These are phyloP conservation scores for Malus sieversii DNA, from an alignment of 306 rosid species.

Conservation along the genomic window DNA sequence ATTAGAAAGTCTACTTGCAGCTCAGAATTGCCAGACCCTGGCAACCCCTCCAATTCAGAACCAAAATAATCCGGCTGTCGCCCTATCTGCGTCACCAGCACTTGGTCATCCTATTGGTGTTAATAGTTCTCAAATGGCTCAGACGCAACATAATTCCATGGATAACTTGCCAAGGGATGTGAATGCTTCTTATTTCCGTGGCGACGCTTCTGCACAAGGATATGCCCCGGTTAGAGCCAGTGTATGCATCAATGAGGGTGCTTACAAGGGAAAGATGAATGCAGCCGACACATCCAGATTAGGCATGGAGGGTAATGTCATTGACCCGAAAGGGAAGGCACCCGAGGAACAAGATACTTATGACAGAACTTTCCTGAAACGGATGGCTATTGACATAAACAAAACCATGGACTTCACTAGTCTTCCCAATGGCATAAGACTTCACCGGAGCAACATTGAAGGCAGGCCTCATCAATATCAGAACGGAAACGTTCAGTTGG, in stretches of 20 bases:
- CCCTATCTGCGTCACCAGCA: not conserved
- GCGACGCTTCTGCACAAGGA: conserved; percentile 8
- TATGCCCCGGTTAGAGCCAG: not conserved
- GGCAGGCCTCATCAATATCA: not conserved
- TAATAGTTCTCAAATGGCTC: not conserved
- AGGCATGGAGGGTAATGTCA: not conserved
- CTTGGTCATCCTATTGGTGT: not conserved
- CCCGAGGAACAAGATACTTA: not conserved
- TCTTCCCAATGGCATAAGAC: not conserved
- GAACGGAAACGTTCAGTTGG: conserved; percentile 2
- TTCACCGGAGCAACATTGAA: not conserved
- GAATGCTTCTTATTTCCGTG: not conserved
- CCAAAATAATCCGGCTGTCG: not conserved
- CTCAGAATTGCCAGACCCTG: conserved; percentile 1
- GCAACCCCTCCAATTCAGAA: not conserved
- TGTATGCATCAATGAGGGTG: not conserved
- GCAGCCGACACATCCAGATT: not conserved
- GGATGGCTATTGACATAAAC: not conserved
- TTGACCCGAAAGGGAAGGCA: not conserved
- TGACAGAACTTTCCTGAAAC: not conserved
- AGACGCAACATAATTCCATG: not conserved
- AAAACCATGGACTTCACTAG: not conserved
- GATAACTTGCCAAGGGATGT: not conserved
- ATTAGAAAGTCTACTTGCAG: not conserved
- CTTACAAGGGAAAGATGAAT: conserved; percentile 4